phyloP scores from a whole-genome alignment of 495 filamentous ascomycete species.

The Oidiodendron maius region DNA sequence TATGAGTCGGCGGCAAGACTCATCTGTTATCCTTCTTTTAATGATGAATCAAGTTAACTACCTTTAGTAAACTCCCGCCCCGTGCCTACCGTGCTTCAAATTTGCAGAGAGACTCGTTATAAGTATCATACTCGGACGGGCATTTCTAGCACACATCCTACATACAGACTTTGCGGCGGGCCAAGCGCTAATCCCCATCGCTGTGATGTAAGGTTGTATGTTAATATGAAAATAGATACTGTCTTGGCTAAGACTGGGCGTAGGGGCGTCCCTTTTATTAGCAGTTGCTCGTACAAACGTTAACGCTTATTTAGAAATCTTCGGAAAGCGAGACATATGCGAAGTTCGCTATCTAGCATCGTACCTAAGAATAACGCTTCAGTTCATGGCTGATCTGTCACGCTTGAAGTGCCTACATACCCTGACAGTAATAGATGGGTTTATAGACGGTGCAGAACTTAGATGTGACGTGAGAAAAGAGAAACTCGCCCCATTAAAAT shows the following conservation, averaged over 20 bases:
- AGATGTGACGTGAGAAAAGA: too few species aligned
- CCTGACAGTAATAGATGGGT: too few species aligned
- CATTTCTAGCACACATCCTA: neutral
- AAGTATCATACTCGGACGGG: neutral
- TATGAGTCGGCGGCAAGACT: too few species aligned
- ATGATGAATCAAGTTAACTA: too few species aligned
- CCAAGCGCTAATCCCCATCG: neutral
- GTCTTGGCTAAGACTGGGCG: neutral
- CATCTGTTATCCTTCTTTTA: too few species aligned
- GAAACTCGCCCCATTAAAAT: too few species aligned
- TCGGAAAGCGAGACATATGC: neutral
- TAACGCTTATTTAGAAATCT: neutral
- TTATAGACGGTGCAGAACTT: too few species aligned
- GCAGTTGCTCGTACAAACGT: neutral
- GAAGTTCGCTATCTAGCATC: too few species aligned
- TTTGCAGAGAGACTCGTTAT: neutral
- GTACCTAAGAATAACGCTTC: too few species aligned
- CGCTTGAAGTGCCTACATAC: neutral
- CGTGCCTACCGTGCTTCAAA: neutral
- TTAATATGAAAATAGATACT: neutral
- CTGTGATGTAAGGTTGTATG: too few species aligned
- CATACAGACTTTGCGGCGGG: neutral
- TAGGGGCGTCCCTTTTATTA: neutral
- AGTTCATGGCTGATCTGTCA: too few species aligned
- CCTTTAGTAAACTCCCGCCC: neutral